These are phyloP conservation scores for Gossypium davidsonii DNA, from an alignment of 441 rosid species.

Conservation along the genomic window DNA sequence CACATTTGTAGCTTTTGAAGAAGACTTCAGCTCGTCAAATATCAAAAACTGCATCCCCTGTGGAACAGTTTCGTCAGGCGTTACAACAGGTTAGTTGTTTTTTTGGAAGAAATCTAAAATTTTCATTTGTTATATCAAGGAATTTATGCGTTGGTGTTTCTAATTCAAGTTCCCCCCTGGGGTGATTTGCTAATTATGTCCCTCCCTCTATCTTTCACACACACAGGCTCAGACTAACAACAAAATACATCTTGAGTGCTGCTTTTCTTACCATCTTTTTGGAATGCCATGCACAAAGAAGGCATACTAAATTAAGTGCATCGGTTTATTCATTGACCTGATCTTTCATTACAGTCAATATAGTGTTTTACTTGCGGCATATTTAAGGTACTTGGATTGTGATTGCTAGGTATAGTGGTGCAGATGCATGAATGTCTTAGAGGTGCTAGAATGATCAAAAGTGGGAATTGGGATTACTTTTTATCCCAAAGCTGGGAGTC, in stretches of 20 bases:
- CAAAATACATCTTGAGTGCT: not conserved
- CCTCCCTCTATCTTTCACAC: not conserved
- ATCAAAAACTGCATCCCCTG: constrained; percentile 77
- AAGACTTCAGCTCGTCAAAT: constrained; percentile 80
- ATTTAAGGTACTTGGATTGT: not conserved
- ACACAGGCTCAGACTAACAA: not conserved
- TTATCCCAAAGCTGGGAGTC: not conserved
- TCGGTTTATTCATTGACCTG: not conserved
- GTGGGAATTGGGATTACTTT: constrained; percentile 1
- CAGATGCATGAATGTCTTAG: not conserved
- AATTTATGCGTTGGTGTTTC: not conserved
- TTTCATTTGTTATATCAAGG: not conserved
- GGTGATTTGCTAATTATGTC: not conserved
- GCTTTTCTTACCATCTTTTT: not conserved
- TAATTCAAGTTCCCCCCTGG: not conserved
- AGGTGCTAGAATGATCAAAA: not conserved
- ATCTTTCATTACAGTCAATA: not conserved
- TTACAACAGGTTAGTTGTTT: constrained; percentile 67
- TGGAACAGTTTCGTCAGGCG: constrained; percentile 71
- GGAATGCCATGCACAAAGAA: not conserved
- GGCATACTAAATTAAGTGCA: not conserved
- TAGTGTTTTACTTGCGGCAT: constrained; percentile 1
- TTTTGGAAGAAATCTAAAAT: not conserved
- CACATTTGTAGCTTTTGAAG: constrained; percentile 73
- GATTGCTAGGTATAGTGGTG: not conserved